Base-by-base conservation (phyloP, 306 rosid genomes). In the Citrullus mucosospermus region DNA sequence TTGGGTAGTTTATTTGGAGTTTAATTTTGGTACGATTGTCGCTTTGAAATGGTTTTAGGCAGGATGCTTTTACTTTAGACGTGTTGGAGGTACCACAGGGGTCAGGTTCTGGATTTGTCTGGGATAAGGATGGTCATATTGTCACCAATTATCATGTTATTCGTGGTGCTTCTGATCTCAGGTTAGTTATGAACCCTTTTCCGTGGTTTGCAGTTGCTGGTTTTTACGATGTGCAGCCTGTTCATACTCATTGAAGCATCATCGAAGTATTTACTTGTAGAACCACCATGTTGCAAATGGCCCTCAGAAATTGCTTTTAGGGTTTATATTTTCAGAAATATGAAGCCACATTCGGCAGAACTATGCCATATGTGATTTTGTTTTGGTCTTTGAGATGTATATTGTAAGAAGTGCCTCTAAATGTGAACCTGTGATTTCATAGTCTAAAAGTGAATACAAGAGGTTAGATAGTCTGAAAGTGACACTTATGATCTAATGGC, bases 141-240 rank as follows among this genome's bases (percentile, higher is more conserved):
- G 99, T 96, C 80, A 96, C 99, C 79, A 96, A 96, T 86, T 96
- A 91, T 78, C 99, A 92, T 18, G 99, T 96, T 73, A 96, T 96
- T 77, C 92, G 99, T 34, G 99, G 99, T 82, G 99, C 99, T 79
- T 96, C 99, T 73, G 99, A 96, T 88, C 97, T 96, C 82, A 96
- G 88, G 99, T 96, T 78, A 44, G 88, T 53, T 69, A 13, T 55
- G 68, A 55, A 55, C 67, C 7, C 66, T 36, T 4, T 70, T 70
- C 12, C 14, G 5, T 68, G 73, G 73, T 38, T 66, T 38, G 50
- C 30, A 43, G 10, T 68, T 68, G 0, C 17, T 43, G 75, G 20
- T 8, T 67, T 67, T 67, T 69, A 44, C 11, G 4, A 68, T 41
- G 16, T 2, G 18, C 6, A 17, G 74, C 28, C 53, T 67, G 74